phyloP scores from a whole-genome alignment of 2,329 filamentous ascomycete species.

The Penicillium sp. region DNA sequence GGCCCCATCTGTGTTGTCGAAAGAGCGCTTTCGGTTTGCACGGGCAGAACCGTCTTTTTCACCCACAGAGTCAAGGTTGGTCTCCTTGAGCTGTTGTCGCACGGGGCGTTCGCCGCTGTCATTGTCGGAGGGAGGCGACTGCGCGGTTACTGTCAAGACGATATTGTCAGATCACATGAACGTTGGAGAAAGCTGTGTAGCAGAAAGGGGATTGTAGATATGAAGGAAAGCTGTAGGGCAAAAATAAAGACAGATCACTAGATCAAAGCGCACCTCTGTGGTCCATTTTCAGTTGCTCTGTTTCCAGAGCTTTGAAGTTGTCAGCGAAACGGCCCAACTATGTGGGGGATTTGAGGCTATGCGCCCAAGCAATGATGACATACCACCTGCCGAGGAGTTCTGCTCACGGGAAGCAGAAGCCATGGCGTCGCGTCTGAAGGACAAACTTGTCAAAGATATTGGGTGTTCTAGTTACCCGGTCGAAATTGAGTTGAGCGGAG shows the following conservation, averaged over 20 bases:
- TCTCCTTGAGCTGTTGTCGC: constrained; percentile 62
- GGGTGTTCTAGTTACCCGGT: constrained; percentile 7
- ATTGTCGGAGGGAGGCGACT: constrained; percentile 38
- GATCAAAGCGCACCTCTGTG: neutral
- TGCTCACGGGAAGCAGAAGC: constrained; percentile 15
- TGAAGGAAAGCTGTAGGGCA: neutral
- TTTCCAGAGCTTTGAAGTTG: constrained; percentile 4
- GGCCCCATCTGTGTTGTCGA: constrained; percentile 28
- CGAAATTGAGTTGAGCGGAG: neutral
- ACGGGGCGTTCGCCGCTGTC: constrained; percentile 56
- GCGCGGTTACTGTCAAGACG: constrained; percentile 20
- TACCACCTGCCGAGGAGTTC: constrained; percentile 10
- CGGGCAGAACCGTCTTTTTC: constrained; percentile 12
- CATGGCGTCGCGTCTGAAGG: constrained; percentile 15
- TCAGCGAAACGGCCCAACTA: constrained; percentile 2
- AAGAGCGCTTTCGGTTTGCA: constrained; percentile 37
- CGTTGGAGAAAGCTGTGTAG: neutral
- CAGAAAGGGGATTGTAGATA: neutral
- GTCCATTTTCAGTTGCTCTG: constrained; percentile 6
- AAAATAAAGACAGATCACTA: neutral
- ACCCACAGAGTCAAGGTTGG: constrained; percentile 52
- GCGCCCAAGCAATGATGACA: constrained; percentile 6
- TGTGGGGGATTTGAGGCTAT: neutral
- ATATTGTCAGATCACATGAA: constrained; percentile 12
- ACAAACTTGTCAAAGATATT: constrained; percentile 1